These are phyloP conservation scores for Phytopythium chamaehyphon DNA, from an alignment of 352 stramenopile species.

Conservation along the genomic window DNA sequence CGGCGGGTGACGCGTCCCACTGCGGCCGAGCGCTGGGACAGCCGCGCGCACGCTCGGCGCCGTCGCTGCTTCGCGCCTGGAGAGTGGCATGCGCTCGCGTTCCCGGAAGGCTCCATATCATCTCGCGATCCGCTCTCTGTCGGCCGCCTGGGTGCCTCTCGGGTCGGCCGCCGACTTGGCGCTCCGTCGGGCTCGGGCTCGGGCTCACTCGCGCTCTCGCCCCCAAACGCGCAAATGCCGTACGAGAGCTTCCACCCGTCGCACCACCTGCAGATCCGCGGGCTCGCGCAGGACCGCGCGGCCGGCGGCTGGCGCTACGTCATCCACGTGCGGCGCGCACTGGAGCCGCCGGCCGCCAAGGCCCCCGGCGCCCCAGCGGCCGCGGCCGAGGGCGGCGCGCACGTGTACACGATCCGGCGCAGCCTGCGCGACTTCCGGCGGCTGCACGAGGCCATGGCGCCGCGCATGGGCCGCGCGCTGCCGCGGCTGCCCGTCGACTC, in stretches of 20 bases:
- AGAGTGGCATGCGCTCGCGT: no score
- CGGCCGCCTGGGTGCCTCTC: no score
- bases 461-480: slow-evolving; percentile 38
- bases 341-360: no score
- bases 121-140: no score
- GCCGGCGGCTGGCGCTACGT: slow-evolving; percentile 66
- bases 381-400: slow-evolving; percentile 7
- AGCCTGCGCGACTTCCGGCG: slow-evolving; percentile 69
- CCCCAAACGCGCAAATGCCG: slow-evolving; percentile 31
- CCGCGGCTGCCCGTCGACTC: slow-evolving; percentile 51
- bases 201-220: background rate
- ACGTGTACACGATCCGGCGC: slow-evolving; percentile 58
- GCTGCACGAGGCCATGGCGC: slow-evolving; percentile 45
- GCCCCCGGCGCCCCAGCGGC: no score
- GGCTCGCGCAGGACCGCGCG: slow-evolving; percentile 53
- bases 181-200: no score
- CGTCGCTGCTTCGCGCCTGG: no score
- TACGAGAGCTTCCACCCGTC: slow-evolving; percentile 72
- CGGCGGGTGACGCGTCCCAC: no score
- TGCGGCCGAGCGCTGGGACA: no score
- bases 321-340: slow-evolving; percentile 43
- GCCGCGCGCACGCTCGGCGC: no score
- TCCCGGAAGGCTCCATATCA: no score
- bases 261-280: slow-evolving; percentile 57
- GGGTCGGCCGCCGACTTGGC: background rate